Evolutionary conservation across 129 eudicot species (phyloP).

Genomic region (Ambrosia artemisiifolia): DNA sequence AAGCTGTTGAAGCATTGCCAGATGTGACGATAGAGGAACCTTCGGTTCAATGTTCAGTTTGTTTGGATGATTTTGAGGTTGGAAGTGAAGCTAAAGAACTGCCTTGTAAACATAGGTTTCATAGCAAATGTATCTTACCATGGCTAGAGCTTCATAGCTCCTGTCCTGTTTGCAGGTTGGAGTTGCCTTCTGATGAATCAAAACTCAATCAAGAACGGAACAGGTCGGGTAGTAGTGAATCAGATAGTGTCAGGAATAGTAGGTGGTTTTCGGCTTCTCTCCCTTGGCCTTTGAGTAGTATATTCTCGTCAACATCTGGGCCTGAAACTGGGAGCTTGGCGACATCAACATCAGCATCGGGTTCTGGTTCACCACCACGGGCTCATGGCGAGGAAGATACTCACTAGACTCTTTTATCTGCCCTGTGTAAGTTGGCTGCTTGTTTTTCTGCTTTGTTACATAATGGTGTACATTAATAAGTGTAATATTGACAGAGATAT

Average conservation of each 20-base stretch:
- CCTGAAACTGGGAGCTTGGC: slow-evolving; percentile 28
- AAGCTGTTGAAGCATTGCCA: slow-evolving; percentile 71
- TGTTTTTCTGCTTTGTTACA: slow-evolving; percentile 20
- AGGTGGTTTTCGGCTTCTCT: slow-evolving; percentile 52
- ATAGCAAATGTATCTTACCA: slow-evolving; percentile 69
- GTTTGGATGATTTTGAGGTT: slow-evolving; percentile 84
- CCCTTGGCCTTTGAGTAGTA: slow-evolving; percentile 73
- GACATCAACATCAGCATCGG: slow-evolving; percentile 24
- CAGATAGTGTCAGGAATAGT: neutral
- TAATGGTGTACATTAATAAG: slow-evolving; percentile 26
- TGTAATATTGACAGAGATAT: slow-evolving; percentile 32
- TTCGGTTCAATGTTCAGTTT: slow-evolving; percentile 64
- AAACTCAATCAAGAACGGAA: slow-evolving; percentile 37
- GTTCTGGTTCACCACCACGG: slow-evolving; percentile 8
- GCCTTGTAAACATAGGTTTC: slow-evolving; percentile 93
- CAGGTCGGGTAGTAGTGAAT: neutral
- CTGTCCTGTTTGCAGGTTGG: slow-evolving; percentile 82
- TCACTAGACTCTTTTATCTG: slow-evolving; percentile 4
- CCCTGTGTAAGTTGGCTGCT: slow-evolving; percentile 5
- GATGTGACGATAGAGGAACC: slow-evolving; percentile 46
- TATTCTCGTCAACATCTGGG: slow-evolving; percentile 52
- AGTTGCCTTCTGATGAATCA: slow-evolving; percentile 70
- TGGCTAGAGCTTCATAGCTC: slow-evolving; percentile 93
- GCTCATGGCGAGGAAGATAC: slow-evolving; percentile 22
- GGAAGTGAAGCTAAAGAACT: slow-evolving; percentile 68